Evolutionary conservation across 176 grass and related monocot species (phyloP), one percentile per base, ranked within the genome.

Genomic region (Coix lacrymajobi): DNA sequence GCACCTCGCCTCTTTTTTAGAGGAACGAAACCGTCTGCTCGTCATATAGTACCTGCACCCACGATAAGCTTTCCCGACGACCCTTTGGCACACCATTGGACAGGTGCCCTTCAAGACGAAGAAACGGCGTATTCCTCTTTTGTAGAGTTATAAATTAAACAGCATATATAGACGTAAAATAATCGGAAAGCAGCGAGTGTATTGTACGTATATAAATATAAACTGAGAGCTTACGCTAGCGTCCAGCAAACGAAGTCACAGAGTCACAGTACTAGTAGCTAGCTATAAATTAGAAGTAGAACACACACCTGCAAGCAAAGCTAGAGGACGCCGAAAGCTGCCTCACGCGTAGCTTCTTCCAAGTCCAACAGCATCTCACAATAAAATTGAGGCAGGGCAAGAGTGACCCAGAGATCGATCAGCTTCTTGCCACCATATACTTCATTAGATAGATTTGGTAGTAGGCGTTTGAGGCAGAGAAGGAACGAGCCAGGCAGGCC

Each of bases 51-150:
- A 79, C 76, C 60, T 79, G 39, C 76, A 33, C 60, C 38, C 31
- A 66, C n/a, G 72, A 32, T 63, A 26, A 69, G 3, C 17, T 77
- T 56, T 45, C 33, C 36, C 13, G 57, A n/a, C 19, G 68, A 14
- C 75, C 81, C 70, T 67, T 87, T 45, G 65, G 69, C 17, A 33
- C 78, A n/a, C 66, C 86, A 66, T 83, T 41, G 73, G 86, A 29
- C 85, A 41, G 4, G 4, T 34, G 56, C 28, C 87, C 81, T 74
- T 84, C 20, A 8, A 31, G 28, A 54, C 33, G 45, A 67, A 79
- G 29, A 83, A 48, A 66, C 83, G 76, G 30, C 81, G 51, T 56
- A 56, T 56, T 34, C 40, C 12, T 73, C 15, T 44, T 71, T 44
- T 71, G 10, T 3, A 7, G 39, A 33, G 10, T 11, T 7, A 51